Evolutionary conservation across 305 asterid species (phyloP).

Genomic region (Fraxinus xanthoxyloides): DNA sequence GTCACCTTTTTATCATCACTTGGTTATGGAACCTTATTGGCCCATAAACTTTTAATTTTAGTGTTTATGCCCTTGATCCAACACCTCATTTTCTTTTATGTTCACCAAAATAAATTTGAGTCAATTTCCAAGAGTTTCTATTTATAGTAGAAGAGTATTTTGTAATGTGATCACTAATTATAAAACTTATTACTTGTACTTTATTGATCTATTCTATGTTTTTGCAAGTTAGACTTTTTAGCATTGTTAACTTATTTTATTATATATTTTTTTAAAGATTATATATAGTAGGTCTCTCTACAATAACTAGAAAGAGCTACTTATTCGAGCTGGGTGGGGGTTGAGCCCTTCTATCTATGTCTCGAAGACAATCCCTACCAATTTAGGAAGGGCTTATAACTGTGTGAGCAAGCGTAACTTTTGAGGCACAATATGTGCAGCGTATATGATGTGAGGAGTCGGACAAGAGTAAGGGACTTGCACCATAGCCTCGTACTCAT

Average conservation of each 20-base stretch:
- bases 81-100: neutral
- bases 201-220: neutral
- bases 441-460: neutral
- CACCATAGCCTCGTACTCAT: neutral
- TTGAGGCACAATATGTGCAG: neutral
- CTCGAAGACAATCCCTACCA: neutral
- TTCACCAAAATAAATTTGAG: neutral
- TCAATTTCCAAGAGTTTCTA: neutral
- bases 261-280: neutral
- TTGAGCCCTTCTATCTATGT: neutral
- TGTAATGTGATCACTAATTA: neutral
- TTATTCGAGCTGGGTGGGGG: neutral
- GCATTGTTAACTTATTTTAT: neutral
- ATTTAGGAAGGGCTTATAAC: neutral
- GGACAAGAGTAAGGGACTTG: neutral
- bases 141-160: neutral
- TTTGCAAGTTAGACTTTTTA: neutral
- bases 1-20: neutral
- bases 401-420: neutral
- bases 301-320: neutral
- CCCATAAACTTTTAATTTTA: neutral
- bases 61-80: neutral
- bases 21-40: neutral
- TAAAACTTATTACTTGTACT: neutral
- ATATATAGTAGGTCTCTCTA: neutral